Base-by-base conservation (phyloP, 768 basidiomycete genomes). In the Hysterangium stoloniferum region DNA sequence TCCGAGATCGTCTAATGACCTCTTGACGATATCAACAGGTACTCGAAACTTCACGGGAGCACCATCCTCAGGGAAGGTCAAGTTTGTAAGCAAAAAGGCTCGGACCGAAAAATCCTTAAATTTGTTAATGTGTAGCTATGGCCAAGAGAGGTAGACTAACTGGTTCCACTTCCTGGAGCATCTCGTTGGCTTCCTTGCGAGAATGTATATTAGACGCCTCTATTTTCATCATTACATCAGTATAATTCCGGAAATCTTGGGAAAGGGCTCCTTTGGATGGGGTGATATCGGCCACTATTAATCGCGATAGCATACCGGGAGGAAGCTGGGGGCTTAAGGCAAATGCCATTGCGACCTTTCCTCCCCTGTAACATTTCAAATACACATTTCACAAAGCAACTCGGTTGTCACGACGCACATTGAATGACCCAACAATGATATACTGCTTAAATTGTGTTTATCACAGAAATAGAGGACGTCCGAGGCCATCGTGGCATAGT, bases 1-100 rank as follows among this genome's bases (percentile, higher is more conserved):
- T 7, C 87, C 92, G 2, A 94, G 70, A n/a, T 77, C 72, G 0
- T 68, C 61, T n/a, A 93, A 75, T 0, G 79, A 71, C 5, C 73
- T 67, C 2, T 71, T 69, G 19, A 95, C 67, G 45, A 84, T 78
- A 11, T 77, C 69, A 9, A 94, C 63, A 0, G 93, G 90, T 27
- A 95, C 70, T 11, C 79, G 77, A 64, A 94, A 94, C 49, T 71
- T 73, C n/a, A 82, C 66, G 5, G 68, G 64, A 49, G 60, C 52
- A 52, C 43, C 52, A 59, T 64, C 60, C 32, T 65, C 48, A 2
- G 68, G 64, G 27, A 74, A 64, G 17, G 76, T 62, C 19, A 92
- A 71, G 66, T 96, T 96, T 11, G 93, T 94, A 29, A 95, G 69
- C 19, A 96, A 72, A 68, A 93, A 96, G 43, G 88, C 82, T 24